phyloP scores from a whole-genome alignment of 176 grass and related monocot species.

The Musa schizocarpa region DNA sequence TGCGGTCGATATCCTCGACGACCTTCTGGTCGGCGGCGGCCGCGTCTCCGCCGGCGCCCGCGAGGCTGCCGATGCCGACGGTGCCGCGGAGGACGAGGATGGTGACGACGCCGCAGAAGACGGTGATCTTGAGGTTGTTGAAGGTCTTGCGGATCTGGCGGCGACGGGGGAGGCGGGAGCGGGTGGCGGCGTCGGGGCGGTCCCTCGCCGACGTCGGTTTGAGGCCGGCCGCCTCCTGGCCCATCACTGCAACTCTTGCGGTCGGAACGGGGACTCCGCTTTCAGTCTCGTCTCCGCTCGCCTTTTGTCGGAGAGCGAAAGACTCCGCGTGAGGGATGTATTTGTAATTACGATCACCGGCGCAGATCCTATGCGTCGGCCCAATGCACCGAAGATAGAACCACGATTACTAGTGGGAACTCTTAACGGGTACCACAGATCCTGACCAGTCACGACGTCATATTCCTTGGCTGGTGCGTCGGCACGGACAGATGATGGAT shows the following conservation, averaged over 20 bases:
- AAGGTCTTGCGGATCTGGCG: conserved; percentile 79
- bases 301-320: too few species aligned
- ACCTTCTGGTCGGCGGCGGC: conserved; percentile 40
- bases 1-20: conserved; percentile 89
- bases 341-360: too few species aligned
- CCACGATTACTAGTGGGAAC: too few species aligned
- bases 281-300: too few species aligned
- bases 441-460: too few species aligned
- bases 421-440: too few species aligned
- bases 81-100: conserved; percentile 43
- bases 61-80: conserved; percentile 17
- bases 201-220: conserved; percentile 9
- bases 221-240: conserved; percentile 42
- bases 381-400: too few species aligned
- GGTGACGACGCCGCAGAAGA: conserved; percentile 85
- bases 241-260: conserved; percentile 16
- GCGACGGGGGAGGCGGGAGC: conserved; percentile 2
- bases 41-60: conserved; percentile 10
- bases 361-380: too few species aligned
- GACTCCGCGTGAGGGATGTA: too few species aligned
- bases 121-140: conserved; percentile 94
- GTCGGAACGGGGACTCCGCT: too few species aligned
- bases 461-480: too few species aligned
- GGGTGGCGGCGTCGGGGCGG: neutral
- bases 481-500: too few species aligned